Evolutionary conservation across 2,329 filamentous ascomycete genomes (phyloP).

Genomic region (Microsporum audouinii): DNA sequence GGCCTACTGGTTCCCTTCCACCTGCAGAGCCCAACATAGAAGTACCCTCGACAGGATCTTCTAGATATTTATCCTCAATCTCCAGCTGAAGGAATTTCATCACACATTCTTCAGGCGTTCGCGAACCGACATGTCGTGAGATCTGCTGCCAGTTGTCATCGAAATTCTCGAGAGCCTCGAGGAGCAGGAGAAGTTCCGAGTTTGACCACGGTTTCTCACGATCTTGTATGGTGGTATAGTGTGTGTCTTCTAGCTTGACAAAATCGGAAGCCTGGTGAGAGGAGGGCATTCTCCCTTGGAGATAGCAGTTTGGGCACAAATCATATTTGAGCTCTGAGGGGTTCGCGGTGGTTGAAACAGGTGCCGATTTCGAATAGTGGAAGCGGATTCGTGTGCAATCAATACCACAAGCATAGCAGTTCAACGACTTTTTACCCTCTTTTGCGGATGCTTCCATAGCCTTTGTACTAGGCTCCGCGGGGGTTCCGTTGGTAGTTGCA

Average conservation of each 20-base stretch:
- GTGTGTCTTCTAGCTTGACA: conserved; percentile 77
- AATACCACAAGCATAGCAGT: conserved; percentile 84
- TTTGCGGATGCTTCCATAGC: conserved; percentile 48
- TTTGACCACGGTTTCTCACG: conserved; percentile 85
- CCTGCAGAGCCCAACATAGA: conserved; percentile 59
- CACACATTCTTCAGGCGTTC: conserved; percentile 90
- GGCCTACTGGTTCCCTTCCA: conserved; percentile 77
- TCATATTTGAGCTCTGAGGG: conserved; percentile 61
- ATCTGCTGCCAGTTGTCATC: conserved; percentile 95
- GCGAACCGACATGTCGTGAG: conserved; percentile 79
- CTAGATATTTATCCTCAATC: conserved; percentile 94
- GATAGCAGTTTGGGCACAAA: conserved; percentile 80
- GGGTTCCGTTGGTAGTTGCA: conserved; percentile 51
- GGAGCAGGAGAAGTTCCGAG: conserved; percentile 71
- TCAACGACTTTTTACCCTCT: conserved; percentile 55
- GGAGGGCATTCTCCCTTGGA: conserved; percentile 69
- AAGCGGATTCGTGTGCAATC: conserved; percentile 69
- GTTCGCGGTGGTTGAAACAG: conserved; percentile 46
- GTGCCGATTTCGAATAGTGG: conserved; percentile 54
- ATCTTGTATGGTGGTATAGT: conserved; percentile 65
- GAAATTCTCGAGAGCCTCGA: conserved; percentile 84
- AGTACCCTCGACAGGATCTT: conserved; percentile 56
- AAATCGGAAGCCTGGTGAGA: conserved; percentile 73
- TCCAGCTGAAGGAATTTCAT: conserved; percentile 92
- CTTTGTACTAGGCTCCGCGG: conserved; percentile 52